Evolutionary conservation across 2,329 filamentous ascomycete species (phyloP), one percentile per base, ranked within the genome.

Genomic region (Aspergillus fumigatus): DNA sequence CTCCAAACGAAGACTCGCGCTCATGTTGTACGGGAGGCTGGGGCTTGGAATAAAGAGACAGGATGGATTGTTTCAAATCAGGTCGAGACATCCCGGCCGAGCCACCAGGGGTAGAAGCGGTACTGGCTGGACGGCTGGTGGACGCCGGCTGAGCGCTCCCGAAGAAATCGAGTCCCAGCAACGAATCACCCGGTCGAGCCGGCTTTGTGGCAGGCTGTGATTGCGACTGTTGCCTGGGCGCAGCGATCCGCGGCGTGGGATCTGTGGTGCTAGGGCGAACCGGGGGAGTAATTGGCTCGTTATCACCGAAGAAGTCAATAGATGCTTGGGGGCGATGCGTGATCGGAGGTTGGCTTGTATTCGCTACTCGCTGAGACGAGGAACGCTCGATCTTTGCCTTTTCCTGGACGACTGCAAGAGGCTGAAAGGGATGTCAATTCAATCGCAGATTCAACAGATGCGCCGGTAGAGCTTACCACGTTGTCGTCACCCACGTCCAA

Each of bases 31-130:
- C 71, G 23, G 77, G 70, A 54, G 84, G 80, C 65, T 89, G 88
- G n/a, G 90, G 86, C 69, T 91, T 89, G 1, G 92, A 91, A 71
- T 99, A 99, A 17, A 99, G 82, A 7, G 94, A 99, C 50, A 99
- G 78, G 59, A 99, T 99, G 2, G 93, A 97, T 74, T 97, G 93
- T 76, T 99, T 99, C 58, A 99, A 79, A 70, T 99, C 94, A 2
- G 93, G 92, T 59, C 94, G 83, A 48, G 92, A 95, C 65, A 89
- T 87, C 11, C 82, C 82, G 19, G 79, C 79, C 3, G 81, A 72
- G 4, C 82, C 81, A 26, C 69, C 69, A 48, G 83, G 77, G 11
- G 86, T 83, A 19, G 87, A 85, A 4, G 87, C 84, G 21, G 90
- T 91, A 75, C 90, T 96, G 5, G 90, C 85, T n/a, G 92, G 89